A percentile compares a stretch with the other conserved stretches of the same genome.
phyloP scores from a whole-genome alignment of 1,284 basidiomycete genomes.

The Ceratobasidium sp. region DNA sequence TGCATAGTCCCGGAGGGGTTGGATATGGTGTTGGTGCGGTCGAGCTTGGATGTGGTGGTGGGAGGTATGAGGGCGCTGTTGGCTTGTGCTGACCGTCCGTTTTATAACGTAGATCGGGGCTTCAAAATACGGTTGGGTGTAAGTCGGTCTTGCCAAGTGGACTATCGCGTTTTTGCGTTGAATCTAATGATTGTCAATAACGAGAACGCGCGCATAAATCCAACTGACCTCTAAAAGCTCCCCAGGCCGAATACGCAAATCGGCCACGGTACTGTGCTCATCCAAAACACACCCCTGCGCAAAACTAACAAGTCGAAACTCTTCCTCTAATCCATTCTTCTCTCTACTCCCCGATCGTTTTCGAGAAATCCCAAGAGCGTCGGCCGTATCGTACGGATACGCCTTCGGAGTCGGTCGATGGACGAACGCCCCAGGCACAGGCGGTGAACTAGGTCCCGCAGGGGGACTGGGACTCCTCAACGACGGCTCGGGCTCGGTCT shows the following conservation, averaged over 20 bases:
- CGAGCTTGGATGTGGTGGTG: not conserved
- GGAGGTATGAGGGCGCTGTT: slow-evolving; percentile 26
- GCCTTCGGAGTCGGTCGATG: not conserved
- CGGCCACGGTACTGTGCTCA: slow-evolving; percentile 14
- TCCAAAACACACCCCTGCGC: slow-evolving; percentile 24
- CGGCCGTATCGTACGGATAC: no score
- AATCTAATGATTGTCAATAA: slow-evolving; percentile 9
- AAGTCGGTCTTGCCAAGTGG: slow-evolving; percentile 12
- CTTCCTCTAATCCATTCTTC: slow-evolving; percentile 12
- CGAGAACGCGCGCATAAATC: not conserved
- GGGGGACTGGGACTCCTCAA: slow-evolving; percentile 8
- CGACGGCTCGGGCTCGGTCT: not conserved
- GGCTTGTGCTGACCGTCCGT: slow-evolving; percentile 21
- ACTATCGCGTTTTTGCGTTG: slow-evolving; percentile 18
- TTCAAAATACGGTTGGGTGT: slow-evolving; percentile 34
- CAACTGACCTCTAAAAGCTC: slow-evolving; percentile 24
- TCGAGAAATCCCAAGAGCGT: not conserved
- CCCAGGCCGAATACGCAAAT: slow-evolving; percentile 27
- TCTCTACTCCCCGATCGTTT: not conserved
- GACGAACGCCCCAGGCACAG: no score
- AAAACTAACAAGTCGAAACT: slow-evolving; percentile 33
- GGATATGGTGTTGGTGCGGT: slow-evolving; percentile 25
- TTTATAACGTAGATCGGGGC: slow-evolving; percentile 39
- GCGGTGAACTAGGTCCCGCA: not conserved
- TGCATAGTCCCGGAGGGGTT: slow-evolving; percentile 11